Conservation (phyloP, 495 filamentous ascomycete species). For the Aspergillus funiculosus region DNA sequence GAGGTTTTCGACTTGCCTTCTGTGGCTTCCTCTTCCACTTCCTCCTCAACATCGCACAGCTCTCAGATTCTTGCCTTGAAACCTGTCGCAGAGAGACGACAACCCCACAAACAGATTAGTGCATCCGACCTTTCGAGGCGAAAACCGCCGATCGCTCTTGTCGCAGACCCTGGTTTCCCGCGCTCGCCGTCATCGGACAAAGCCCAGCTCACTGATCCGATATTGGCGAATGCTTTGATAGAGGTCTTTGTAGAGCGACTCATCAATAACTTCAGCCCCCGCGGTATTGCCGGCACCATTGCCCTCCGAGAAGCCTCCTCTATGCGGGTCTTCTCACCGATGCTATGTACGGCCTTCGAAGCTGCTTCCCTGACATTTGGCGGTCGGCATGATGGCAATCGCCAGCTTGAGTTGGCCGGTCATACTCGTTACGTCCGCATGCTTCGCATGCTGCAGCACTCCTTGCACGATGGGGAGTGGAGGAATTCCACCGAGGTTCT, state of each 20-base stretch:
- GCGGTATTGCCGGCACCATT: slow-evolving; percentile 17
- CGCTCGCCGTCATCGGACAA: slow-evolving; percentile 8
- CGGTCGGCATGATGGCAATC: slow-evolving; percentile 19
- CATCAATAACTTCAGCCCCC: slow-evolving; percentile 22
- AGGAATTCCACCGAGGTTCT: slow-evolving; percentile 23
- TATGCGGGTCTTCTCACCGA: slow-evolving; percentile 23
- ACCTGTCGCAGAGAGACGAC: no score
- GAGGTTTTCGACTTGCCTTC: background rate
- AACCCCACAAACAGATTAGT: slow-evolving; percentile 1
- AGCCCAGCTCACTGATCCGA: slow-evolving; percentile 10
- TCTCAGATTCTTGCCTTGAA: no score
- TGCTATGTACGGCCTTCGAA: slow-evolving; percentile 22
- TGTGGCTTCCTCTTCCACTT: background rate
- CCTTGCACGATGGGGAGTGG: slow-evolving; percentile 16
- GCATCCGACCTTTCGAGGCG: slow-evolving; percentile 1
- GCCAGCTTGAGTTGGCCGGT: slow-evolving; percentile 17
- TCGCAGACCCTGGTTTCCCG: background rate
- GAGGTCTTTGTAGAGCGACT: slow-evolving; percentile 23
- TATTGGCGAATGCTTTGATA: slow-evolving; percentile 10
- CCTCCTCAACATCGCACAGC: background rate
- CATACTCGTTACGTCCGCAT: slow-evolving; percentile 19
- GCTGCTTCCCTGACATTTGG: slow-evolving; percentile 24
- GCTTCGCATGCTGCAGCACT: slow-evolving; percentile 17
- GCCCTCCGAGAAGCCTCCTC: slow-evolving; percentile 20
- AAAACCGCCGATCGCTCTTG: no score